phyloP scores from a whole-genome alignment of 306 rosid species.

The Citrullus mucosospermus region DNA sequence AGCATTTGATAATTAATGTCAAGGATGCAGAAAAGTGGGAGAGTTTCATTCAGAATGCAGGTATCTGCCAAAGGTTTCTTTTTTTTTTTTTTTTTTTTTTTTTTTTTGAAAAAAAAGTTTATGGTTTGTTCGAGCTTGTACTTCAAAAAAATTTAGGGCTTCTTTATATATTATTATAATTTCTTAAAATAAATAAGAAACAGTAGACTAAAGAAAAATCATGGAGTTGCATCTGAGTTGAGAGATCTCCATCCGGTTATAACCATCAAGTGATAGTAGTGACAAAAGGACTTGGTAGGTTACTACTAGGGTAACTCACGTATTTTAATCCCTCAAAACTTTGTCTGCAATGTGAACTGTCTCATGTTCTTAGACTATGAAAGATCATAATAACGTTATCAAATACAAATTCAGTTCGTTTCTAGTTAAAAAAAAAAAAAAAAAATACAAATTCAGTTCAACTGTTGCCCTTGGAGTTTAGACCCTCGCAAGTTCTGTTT shows the following conservation, averaged over 20 bases:
- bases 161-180: not conserved
- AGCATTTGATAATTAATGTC: constrained; percentile 85
- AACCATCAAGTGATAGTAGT: not conserved
- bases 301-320: not conserved
- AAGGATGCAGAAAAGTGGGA: constrained; percentile 96
- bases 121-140: not conserved
- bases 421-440: no score
- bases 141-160: not conserved
- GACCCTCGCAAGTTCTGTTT: not conserved
- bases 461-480: not conserved
- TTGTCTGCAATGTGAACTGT: not conserved
- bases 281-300: not conserved
- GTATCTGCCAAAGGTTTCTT: constrained; percentile 16
- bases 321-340: not conserved
- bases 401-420: not conserved
- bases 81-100: not conserved
- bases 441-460: not conserved
- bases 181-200: not conserved
- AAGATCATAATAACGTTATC: not conserved
- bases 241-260: not conserved
- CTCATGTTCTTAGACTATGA: not conserved
- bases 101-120: no score
- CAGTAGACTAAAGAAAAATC: not conserved
- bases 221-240: not conserved
- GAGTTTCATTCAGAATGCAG: constrained; percentile 90